A percentile compares a stretch with the other conserved stretches of the same genome.
These are phyloP conservation scores for Coemansia sp. DNA, from an alignment of 192 early-diverging fungal species.

Conservation along the genomic window DNA sequence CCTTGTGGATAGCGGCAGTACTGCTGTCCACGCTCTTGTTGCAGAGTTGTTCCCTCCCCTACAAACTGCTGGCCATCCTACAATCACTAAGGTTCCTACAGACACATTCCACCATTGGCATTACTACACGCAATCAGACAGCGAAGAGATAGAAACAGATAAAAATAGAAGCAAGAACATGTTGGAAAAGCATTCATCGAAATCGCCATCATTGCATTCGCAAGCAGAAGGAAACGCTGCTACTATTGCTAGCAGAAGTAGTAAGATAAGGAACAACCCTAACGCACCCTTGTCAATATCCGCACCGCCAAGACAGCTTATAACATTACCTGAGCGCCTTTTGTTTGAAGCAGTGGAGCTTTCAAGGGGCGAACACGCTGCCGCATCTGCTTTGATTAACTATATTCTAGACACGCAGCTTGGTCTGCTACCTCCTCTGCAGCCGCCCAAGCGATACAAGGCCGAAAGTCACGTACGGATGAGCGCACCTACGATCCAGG, in stretches of 20 bases:
- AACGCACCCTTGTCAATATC: constrained; percentile 15
- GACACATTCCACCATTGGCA: constrained; percentile 11
- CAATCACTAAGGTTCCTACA: constrained; percentile 8
- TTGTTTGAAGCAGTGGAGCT: constrained; percentile 45
- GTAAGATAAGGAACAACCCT: constrained; percentile 1
- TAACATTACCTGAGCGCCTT: constrained; percentile 24
- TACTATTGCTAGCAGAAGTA: not conserved
- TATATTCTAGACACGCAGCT: constrained; percentile 79
- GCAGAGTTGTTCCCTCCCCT: constrained; percentile 13
- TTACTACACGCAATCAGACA: not conserved
- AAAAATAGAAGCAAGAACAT: too few species aligned
- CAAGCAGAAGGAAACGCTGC: not conserved
- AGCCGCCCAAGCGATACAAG: constrained; percentile 61
- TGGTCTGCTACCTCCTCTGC: constrained; percentile 61
- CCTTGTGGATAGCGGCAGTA: constrained; percentile 54
- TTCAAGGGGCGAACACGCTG: constrained; percentile 27
- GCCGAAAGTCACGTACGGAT: constrained; percentile 68
- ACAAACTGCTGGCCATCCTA: constrained; percentile 9
- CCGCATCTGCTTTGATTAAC: constrained; percentile 57
- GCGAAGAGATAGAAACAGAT: not conserved
- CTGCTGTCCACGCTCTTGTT: constrained; percentile 1
- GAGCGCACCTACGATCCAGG: constrained; percentile 74
- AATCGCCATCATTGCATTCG: not conserved
- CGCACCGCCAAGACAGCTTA: constrained; percentile 21
- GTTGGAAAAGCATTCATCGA: not conserved